Percentiles rank a stretch among this genome's conserved stretches.
Evolutionary conservation across 345 rosid genomes (phyloP).

Genomic region (Noccaea caerulescens): DNA sequence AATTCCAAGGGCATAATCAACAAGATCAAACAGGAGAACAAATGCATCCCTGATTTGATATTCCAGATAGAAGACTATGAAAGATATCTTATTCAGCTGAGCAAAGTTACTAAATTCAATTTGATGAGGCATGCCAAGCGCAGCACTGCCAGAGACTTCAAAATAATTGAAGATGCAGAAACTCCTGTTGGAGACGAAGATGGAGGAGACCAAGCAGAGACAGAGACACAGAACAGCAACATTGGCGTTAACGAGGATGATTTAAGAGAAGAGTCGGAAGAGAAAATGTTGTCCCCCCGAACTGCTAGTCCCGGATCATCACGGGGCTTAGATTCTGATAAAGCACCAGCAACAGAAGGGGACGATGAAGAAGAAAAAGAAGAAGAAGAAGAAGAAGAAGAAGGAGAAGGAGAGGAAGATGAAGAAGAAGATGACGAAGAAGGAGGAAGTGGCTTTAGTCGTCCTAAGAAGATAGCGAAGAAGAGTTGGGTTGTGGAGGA

Average conservation of each 20-base stretch:
- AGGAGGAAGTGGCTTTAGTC: slow-evolving; percentile 32
- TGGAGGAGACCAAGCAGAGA: slow-evolving; percentile 41
- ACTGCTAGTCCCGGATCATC: slow-evolving; percentile 41
- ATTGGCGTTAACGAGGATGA: slow-evolving; percentile 34
- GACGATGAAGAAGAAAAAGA: slow-evolving; percentile 4
- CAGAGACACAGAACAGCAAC: slow-evolving; percentile 29
- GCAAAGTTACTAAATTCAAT: slow-evolving; percentile 74
- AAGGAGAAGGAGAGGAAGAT: not conserved
- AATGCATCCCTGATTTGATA: slow-evolving; percentile 80
- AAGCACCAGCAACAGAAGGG: slow-evolving; percentile 27
- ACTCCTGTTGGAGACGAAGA: slow-evolving; percentile 41
- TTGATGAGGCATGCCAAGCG: slow-evolving; percentile 83
- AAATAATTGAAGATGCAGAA: slow-evolving; percentile 54
- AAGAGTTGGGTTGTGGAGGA: slow-evolving; percentile 56
- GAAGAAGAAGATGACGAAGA: not conserved
- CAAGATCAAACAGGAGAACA: slow-evolving; percentile 89
- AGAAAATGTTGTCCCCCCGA: slow-evolving; percentile 38
- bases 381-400: not conserved
- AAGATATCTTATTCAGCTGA: slow-evolving; percentile 72
- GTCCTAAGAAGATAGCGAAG: slow-evolving; percentile 51
- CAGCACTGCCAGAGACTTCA: slow-evolving; percentile 82
- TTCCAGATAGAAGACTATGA: slow-evolving; percentile 87
- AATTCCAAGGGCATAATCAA: slow-evolving; percentile 59
- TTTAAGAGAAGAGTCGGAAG: slow-evolving; percentile 49
- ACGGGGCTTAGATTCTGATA: slow-evolving; percentile 48